Percentiles rank a stretch among this genome's conserved stretches.
These are phyloP conservation scores for Trifolium subterraneum DNA, from an alignment of 306 rosid genomes.

Conservation along the genomic window DNA sequence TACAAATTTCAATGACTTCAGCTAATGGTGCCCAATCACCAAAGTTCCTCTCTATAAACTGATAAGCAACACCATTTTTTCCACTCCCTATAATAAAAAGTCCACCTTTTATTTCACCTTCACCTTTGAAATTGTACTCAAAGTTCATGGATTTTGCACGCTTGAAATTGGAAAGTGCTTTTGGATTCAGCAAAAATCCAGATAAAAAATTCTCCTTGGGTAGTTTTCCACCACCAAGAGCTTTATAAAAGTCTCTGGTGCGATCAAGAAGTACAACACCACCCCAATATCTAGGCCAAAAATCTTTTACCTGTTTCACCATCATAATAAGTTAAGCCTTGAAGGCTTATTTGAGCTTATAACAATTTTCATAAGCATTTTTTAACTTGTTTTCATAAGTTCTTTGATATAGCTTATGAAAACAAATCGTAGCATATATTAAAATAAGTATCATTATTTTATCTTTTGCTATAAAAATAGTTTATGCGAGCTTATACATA, in stretches of 20 bases:
- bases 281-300: conserved; percentile 98
- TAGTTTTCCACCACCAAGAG: conserved; percentile 89
- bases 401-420: too few species aligned
- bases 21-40: conserved; percentile 93
- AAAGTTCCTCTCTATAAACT: conserved; percentile 89
- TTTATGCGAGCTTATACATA: too few species aligned
- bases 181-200: conserved; percentile 78
- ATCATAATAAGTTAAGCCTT: conserved; percentile 34
- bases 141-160: conserved; percentile 76
- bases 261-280: conserved; percentile 72
- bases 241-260: conserved; percentile 68
- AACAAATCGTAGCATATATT: too few species aligned
- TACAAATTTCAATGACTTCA: conserved; percentile 81
- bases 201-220: conserved; percentile 79
- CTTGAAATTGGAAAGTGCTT: conserved; percentile 78
- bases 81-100: conserved; percentile 73
- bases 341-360: too few species aligned
- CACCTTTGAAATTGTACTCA: conserved; percentile 73
- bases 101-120: conserved; percentile 96
- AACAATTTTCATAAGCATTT: too few species aligned
- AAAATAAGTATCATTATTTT: too few species aligned
- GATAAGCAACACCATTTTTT: conserved; percentile 80
- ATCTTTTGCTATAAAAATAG: too few species aligned
- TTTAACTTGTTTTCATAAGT: too few species aligned
- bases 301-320: conserved; percentile 67